Conservation (phyloP, 768 basidiomycete species). For the Lactarius hatsudake region DNA sequence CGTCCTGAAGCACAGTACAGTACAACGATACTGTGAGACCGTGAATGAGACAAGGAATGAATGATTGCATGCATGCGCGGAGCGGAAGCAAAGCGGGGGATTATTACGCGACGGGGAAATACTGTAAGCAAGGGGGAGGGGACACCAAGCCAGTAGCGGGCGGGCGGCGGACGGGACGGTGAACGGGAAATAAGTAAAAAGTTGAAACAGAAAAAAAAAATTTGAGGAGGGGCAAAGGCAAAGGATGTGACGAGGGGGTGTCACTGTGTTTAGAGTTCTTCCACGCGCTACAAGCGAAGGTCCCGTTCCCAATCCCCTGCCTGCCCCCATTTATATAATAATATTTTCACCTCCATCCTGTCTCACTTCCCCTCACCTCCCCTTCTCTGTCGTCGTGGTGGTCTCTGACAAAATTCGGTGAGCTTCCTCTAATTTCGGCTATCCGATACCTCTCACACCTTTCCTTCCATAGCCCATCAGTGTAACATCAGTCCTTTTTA, state of each 20-base stretch:
- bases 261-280: constrained; percentile 21
- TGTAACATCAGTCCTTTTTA: constrained; percentile 82
- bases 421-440: not conserved
- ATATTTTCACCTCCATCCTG: constrained; percentile 13
- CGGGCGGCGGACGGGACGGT: not conserved
- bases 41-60: not conserved
- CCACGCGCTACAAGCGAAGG: constrained; percentile 22
- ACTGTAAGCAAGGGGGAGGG: not conserved
- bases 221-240: not conserved
- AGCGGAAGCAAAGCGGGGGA: constrained; percentile 26
- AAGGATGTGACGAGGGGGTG: constrained; percentile 8
- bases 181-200: not conserved
- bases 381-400: constrained; percentile 16
- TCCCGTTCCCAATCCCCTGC: constrained; percentile 13
- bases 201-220: constrained; percentile 2
- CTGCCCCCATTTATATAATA: constrained; percentile 26
- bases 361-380: constrained; percentile 18
- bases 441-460: constrained; percentile 6
- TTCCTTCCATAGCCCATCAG: constrained; percentile 42
- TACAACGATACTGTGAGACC: not conserved
- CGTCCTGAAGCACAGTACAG: not conserved
- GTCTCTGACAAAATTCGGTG: constrained; percentile 23
- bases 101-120: constrained; percentile 13
- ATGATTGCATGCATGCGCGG: not conserved
- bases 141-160: not conserved